phyloP scores from a whole-genome alignment of 495 filamentous ascomycete species.

The Staphylotrichum tortipilum region DNA sequence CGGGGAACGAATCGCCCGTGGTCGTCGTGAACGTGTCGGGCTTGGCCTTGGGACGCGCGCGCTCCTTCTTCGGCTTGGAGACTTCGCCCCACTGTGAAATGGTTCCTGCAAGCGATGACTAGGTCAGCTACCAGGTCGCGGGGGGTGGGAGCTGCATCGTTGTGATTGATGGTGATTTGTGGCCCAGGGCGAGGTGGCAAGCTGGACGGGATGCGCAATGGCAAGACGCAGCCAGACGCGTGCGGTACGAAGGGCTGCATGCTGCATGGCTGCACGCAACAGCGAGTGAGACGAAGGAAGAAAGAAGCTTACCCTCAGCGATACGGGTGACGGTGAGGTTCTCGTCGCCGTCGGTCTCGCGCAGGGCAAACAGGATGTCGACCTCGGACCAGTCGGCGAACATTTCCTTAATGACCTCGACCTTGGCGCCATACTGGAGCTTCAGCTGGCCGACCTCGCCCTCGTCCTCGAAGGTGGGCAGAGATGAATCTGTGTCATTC shows the following conservation, averaged over 20 bases:
- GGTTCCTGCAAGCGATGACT: slow-evolving; percentile 52
- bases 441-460: slow-evolving; percentile 87
- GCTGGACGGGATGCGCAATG: too few species aligned
- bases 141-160: too few species aligned
- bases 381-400: slow-evolving; percentile 89
- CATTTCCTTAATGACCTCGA: slow-evolving; percentile 75
- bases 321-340: slow-evolving; percentile 79
- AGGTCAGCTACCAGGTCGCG: too few species aligned
- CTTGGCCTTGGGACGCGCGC: slow-evolving; percentile 74
- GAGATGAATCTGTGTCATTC: slow-evolving; percentile 48
- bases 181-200: too few species aligned
- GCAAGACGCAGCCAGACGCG: background rate
- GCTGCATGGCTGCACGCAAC: slow-evolving; percentile 2
- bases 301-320: slow-evolving; percentile 61
- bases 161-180: too few species aligned
- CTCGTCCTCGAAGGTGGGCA: slow-evolving; percentile 62
- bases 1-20: slow-evolving; percentile 38
- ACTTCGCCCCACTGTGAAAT: slow-evolving; percentile 94
- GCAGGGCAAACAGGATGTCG: slow-evolving; percentile 80
- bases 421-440: slow-evolving; percentile 68
- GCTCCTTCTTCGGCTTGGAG: slow-evolving; percentile 81
- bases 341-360: slow-evolving; percentile 87
- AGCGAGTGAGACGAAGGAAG: slow-evolving; percentile 2
- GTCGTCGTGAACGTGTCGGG: slow-evolving; percentile 50
- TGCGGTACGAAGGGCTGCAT: background rate